phyloP scores from a whole-genome alignment of 1,284 basidiomycete genomes.

The Xanthoconium separans region DNA sequence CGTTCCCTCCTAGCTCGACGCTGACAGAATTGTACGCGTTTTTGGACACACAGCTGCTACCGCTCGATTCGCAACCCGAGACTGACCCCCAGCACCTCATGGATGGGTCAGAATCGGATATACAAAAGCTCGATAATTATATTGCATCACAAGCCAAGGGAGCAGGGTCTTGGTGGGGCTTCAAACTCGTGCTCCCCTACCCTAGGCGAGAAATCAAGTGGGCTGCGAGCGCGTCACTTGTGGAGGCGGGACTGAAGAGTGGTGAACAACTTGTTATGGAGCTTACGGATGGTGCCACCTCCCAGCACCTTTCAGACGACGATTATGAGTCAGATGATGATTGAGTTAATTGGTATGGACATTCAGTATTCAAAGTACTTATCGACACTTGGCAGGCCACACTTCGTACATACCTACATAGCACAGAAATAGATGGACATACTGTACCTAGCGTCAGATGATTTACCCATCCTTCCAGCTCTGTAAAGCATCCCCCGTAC shows the following conservation, averaged over 20 bases:
- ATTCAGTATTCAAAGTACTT: too few relatives aligned
- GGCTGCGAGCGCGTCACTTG: slow-evolving; percentile 42
- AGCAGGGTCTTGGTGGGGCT: slow-evolving; percentile 64
- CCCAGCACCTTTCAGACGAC: slow-evolving; percentile 37
- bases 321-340: slow-evolving; percentile 64
- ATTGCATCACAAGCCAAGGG: slow-evolving; percentile 33
- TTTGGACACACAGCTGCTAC: slow-evolving; percentile 57
- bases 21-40: slow-evolving; percentile 69
- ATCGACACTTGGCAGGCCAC: too few relatives aligned
- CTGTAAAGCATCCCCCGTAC: not conserved
- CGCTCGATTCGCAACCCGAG: slow-evolving; percentile 33
- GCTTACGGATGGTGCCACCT: slow-evolving; percentile 30
- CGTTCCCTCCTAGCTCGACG: slow-evolving; percentile 51
- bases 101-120: slow-evolving; percentile 31
- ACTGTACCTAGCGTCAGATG: too few relatives aligned
- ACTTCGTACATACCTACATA: too few relatives aligned
- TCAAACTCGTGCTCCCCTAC: slow-evolving; percentile 67
- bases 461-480: too few relatives aligned
- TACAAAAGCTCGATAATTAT: slow-evolving; percentile 42
- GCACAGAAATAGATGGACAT: too few relatives aligned
- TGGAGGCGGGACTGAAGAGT: slow-evolving; percentile 54
- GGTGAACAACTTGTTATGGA: slow-evolving; percentile 77
- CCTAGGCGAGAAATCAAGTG: slow-evolving; percentile 67
- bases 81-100: slow-evolving; percentile 47
- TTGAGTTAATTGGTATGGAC: slow-evolving; percentile 17